These are phyloP conservation scores for Corynascus novoguineensis DNA, from an alignment of 495 filamentous ascomycete species.

Conservation along the genomic window DNA sequence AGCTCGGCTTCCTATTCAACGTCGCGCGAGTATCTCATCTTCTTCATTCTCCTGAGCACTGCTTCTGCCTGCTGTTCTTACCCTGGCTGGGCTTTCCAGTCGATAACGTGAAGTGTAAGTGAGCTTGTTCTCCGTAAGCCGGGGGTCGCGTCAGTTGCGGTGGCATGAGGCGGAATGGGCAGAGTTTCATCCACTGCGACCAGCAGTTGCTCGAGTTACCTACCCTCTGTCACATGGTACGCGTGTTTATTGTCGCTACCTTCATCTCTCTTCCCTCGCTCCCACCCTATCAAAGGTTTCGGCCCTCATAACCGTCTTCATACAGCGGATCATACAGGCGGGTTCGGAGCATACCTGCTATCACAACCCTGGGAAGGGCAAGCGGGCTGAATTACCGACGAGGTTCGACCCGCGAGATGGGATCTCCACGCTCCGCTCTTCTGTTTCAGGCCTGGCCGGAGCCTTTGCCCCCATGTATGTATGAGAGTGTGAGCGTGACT, in stretches of 20 bases:
- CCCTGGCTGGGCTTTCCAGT: neutral
- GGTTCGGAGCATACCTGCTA: neutral
- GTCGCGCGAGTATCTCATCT: neutral
- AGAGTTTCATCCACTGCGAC: neutral
- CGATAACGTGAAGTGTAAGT: slow-evolving; percentile 1
- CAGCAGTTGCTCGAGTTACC: neutral
- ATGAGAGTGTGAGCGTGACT: too few relatives aligned
- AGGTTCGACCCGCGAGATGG: neutral
- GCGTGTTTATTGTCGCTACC: neutral
- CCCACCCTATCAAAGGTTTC: neutral
- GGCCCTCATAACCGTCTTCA: slow-evolving; percentile 1
- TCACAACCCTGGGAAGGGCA: neutral
- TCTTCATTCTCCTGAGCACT: neutral
- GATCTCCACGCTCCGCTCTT: neutral
- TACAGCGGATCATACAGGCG: neutral
- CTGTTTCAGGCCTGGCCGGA: neutral
- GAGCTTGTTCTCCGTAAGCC: neutral
- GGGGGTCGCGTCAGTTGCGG: neutral
- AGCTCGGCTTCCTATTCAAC: too few relatives aligned
- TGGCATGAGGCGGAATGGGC: neutral
- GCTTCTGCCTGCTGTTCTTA: neutral
- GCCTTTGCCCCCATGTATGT: too few relatives aligned
- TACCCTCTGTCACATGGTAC: neutral
- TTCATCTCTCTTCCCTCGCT: neutral
- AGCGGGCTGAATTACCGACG: neutral